Evolutionary conservation across 83 land plant genomes (phyloP).

Genomic region (Diphasiastrum complanatum): DNA sequence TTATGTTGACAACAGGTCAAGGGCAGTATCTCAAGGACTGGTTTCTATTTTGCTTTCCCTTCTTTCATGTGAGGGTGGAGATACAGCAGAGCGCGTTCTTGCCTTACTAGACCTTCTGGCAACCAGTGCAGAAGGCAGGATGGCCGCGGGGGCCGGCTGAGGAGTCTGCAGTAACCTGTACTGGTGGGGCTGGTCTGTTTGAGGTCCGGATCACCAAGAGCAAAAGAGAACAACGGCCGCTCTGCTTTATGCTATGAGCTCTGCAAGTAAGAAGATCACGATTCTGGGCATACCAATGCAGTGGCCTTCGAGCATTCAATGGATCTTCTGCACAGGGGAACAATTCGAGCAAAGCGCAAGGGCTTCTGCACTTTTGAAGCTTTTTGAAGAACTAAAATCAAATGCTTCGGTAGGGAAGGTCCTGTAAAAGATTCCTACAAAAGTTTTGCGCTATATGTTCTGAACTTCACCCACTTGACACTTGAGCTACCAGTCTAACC

Average conservation of each 20-base stretch:
- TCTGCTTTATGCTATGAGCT: slow-evolving; percentile 37
- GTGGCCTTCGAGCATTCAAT: no score
- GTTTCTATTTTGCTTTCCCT: slow-evolving; percentile 37
- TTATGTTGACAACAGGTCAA: slow-evolving; percentile 48
- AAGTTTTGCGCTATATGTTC: no score
- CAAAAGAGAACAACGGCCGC: slow-evolving; percentile 72
- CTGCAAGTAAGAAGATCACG: slow-evolving; percentile 32
- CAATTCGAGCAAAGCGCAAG: no score
- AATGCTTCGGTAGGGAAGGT: no score
- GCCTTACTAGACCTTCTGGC: slow-evolving; percentile 59
- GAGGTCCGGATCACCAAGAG: slow-evolving; percentile 30
- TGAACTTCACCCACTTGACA: no score
- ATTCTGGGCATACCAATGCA: no score
- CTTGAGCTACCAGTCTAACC: no score
- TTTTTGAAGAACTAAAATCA: no score
- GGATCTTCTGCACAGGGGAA: no score
- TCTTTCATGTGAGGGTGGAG: slow-evolving; percentile 20
- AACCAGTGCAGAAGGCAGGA: slow-evolving; percentile 34
- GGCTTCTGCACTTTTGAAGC: no score
- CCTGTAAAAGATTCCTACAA: no score
- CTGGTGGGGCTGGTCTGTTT: slow-evolving; percentile 38
- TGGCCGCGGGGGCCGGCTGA: slow-evolving; percentile 41
- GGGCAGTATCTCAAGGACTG: slow-evolving; percentile 50
- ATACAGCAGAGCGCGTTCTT: slow-evolving; percentile 48
- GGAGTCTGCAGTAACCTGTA: slow-evolving; percentile 34